These are phyloP conservation scores for Henningerozyma blattae DNA, from an alignment of 805 yeast genomes.

Conservation along the genomic window DNA sequence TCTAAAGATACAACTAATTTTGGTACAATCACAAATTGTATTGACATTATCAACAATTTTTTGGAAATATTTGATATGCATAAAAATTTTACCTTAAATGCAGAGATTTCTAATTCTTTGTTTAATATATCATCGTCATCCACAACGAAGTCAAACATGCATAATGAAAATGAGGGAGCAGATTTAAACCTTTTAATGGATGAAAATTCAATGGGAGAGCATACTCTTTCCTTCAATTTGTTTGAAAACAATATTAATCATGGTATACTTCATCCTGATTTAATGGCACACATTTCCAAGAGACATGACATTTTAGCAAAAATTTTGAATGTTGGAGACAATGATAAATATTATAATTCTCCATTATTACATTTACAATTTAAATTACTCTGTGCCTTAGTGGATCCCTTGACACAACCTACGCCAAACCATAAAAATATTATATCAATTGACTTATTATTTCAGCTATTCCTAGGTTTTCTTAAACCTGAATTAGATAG, in stretches of 20 bases:
- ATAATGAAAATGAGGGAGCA: no score
- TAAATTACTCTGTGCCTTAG: conserved; percentile 26
- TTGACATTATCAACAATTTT: conserved; percentile 1
- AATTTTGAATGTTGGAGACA: conserved; percentile 6
- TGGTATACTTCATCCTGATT: no score
- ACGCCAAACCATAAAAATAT: conserved; percentile 41
- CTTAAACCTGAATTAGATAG: conserved; percentile 15
- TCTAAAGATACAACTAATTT: not conserved
- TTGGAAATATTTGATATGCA: conserved; percentile 6
- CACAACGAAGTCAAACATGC: not conserved
- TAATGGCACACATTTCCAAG: conserved; percentile 11
- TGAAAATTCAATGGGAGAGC: conserved; percentile 6
- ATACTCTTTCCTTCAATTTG: not conserved
- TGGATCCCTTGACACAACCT: conserved; percentile 64
- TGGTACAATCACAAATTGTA: not conserved
- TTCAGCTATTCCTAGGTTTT: conserved; percentile 39
- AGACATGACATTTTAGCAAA: conserved; percentile 16
- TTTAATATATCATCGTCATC: no score
- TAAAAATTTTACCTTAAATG: not conserved
- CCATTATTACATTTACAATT: conserved; percentile 16
- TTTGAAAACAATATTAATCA: conserved; percentile 2
- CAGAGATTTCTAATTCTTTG: not conserved
- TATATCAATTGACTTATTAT: conserved; percentile 43
- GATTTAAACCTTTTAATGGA: conserved; percentile 11
- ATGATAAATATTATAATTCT: conserved; percentile 4